A percentile compares a stretch with the other conserved stretches of the same genome.
Evolutionary conservation across 1,284 basidiomycete species (phyloP).

Genomic region (Sanghuangporus weigelae): DNA sequence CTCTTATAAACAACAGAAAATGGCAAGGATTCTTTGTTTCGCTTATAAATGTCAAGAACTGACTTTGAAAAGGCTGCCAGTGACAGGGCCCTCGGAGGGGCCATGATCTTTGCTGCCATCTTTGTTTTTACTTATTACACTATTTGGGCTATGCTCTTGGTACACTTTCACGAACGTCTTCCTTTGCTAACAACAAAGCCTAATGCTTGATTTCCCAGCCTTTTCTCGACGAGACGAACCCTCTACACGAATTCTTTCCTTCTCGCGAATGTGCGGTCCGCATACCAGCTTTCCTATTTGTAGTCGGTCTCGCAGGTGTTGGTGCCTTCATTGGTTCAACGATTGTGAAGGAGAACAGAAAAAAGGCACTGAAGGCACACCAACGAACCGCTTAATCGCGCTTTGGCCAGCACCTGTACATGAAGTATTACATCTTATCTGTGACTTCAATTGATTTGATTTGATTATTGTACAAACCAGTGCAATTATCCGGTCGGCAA

Average conservation of each 20-base stretch:
- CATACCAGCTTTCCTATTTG: constrained; percentile 77
- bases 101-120: constrained; percentile 74
- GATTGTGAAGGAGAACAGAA: constrained; percentile 69
- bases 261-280: constrained; percentile 88
- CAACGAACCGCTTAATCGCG: constrained; percentile 45
- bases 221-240: constrained; percentile 71
- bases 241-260: constrained; percentile 77
- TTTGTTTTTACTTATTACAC: constrained; percentile 88
- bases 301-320: constrained; percentile 73
- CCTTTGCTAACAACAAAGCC: background rate
- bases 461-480: background rate
- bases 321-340: constrained; percentile 77
- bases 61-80: constrained; percentile 55
- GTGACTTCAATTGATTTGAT: background rate
- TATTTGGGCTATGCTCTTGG: constrained; percentile 83
- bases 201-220: constrained; percentile 47
- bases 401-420: background rate
- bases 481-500: constrained; percentile 1
- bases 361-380: constrained; percentile 52
- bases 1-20: background rate
- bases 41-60: background rate
- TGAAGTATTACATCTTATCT: background rate
- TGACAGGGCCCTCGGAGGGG: constrained; percentile 76
- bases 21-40: too few species aligned
- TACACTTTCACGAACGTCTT: constrained; percentile 33